Conservation (phyloP, 352 stramenopile species). For the Pythium utonaiense region DNA sequence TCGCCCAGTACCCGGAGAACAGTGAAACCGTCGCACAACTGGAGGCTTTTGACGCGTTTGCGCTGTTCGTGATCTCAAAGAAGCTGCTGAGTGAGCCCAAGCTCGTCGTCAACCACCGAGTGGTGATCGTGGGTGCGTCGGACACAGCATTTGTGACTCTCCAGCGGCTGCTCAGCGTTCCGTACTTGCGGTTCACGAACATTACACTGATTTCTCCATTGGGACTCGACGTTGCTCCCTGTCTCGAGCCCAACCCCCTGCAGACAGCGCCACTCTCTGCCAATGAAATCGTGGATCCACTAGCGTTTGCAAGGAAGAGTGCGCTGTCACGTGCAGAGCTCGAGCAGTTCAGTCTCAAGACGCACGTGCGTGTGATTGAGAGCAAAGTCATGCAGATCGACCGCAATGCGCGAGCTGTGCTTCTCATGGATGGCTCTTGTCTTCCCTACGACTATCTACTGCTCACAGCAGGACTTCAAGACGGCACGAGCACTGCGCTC, state of each 20-base stretch:
- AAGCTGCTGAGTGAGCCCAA: slow-evolving; percentile 85
- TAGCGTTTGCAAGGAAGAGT: slow-evolving; percentile 54
- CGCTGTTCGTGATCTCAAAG: slow-evolving; percentile 86
- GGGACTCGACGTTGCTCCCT: slow-evolving; percentile 45
- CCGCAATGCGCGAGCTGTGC: slow-evolving; percentile 40
- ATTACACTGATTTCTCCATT: slow-evolving; percentile 81
- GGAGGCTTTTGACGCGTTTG: slow-evolving; percentile 33
- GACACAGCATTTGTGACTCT: slow-evolving; percentile 79
- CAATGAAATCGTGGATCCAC: slow-evolving; percentile 11
- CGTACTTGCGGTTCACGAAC: slow-evolving; percentile 86
- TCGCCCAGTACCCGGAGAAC: slow-evolving; percentile 49
- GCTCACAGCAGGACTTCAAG: slow-evolving; percentile 51
- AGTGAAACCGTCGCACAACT: slow-evolving; percentile 20
- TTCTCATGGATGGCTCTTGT: slow-evolving; percentile 56
- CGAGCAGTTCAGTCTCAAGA: slow-evolving; percentile 39
- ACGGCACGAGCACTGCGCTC: slow-evolving; percentile 24
- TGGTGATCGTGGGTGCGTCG: slow-evolving; percentile 85
- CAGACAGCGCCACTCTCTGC: not conserved
- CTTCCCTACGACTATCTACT: slow-evolving; percentile 71
- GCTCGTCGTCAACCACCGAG: slow-evolving; percentile 70
- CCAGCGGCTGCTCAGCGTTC: slow-evolving; percentile 64
- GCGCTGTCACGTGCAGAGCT: slow-evolving; percentile 26
- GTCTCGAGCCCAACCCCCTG: slow-evolving; percentile 19
- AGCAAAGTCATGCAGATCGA: slow-evolving; percentile 56
- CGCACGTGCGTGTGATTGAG: slow-evolving; percentile 42